Base-by-base conservation (phyloP, 352 stramenopile species). In the Globisporangium parvum region DNA sequence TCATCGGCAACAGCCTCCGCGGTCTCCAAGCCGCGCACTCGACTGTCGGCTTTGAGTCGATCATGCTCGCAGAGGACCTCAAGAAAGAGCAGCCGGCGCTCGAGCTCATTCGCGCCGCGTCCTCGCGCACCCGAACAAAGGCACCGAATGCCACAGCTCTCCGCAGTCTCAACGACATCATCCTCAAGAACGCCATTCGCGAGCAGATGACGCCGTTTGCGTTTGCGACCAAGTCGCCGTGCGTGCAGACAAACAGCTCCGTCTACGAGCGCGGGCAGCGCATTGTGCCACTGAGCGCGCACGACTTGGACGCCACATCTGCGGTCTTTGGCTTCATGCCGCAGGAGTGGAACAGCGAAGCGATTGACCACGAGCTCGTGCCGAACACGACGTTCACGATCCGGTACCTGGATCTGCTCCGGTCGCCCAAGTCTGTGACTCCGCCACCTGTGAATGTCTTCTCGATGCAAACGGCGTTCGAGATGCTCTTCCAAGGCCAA, bases 261-360 rank as follows among this genome's bases (percentile, higher is more conserved):
- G 20, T n/a, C 3, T 18, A 49, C 28, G 28, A 9, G 21, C 39
- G 52, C n/a, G 65, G 65, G 1, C n/a, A 65, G 48, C 61, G 63
- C 21, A 24, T 55, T 4, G 49, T 77, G 0, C 63, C 60, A 3
- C 59, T 84, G 20, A 77, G 74, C 20, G 63, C 71, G 23, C 62
- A 80, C 53, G 67, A 80, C 31, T 40, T 84, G 14, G 66, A 68
- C 45, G 55, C 63, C 5, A 80, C 71, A 17, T 66, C 69, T 0
- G 66, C 65, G 4, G 57, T 75, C 15, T 84, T 79, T 49, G 73
- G 73, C n/a, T 84, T 84, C 42, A 55, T 65, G 12, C 59, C 67
- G 2, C 62, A 69, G n/a, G 71, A 80, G 14, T 84, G 73, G 73
- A 80, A 84, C 51, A 60, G 62, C 10, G 73, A 84, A 26, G 53